Conservation (phyloP, 2,329 filamentous ascomycete species). For the Stemphylium lycopersici region DNA sequence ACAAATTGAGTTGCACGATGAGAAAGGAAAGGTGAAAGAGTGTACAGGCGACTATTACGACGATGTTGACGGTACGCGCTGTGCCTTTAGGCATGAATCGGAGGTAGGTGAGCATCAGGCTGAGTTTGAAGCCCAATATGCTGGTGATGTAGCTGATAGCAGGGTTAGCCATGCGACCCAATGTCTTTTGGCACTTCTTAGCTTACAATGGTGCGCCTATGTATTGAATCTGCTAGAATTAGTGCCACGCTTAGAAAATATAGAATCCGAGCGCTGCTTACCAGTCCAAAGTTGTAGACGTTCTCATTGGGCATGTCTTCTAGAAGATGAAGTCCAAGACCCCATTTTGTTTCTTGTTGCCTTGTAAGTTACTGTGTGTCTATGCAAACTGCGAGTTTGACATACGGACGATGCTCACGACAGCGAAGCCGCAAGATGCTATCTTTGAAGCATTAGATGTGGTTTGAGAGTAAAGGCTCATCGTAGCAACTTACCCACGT, state of each 20-base stretch:
- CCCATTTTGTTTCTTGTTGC: slow-evolving; percentile 19
- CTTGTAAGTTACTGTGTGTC: not conserved
- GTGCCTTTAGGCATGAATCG: slow-evolving; percentile 23
- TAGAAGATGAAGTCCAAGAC: slow-evolving; percentile 15
- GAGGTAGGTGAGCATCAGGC: slow-evolving; percentile 19
- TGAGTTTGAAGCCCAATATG: slow-evolving; percentile 25
- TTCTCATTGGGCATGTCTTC: slow-evolving; percentile 19
- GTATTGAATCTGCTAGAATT: slow-evolving; percentile 19
- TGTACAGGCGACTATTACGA: slow-evolving; percentile 16
- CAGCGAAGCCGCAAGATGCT: slow-evolving; percentile 20
- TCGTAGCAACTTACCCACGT: slow-evolving; percentile 15
- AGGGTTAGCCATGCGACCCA: not conserved
- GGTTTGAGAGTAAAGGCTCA: not conserved
- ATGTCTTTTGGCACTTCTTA: not conserved
- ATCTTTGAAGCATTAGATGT: slow-evolving; percentile 5
- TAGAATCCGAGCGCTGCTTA: not conserved
- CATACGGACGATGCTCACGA: slow-evolving; percentile 19
- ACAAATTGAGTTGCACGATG: slow-evolving; percentile 18
- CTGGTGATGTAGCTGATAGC: slow-evolving; percentile 19
- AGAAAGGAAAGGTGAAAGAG: slow-evolving; percentile 21
- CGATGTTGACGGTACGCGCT: slow-evolving; percentile 15
- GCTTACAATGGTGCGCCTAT: slow-evolving; percentile 26
- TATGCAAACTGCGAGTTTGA: not conserved
- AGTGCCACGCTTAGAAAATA: not conserved
- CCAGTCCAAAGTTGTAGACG: slow-evolving; percentile 22